These are phyloP conservation scores for Fusarium stilboides DNA, from an alignment of 2,329 filamentous ascomycete species.

Conservation along the genomic window DNA sequence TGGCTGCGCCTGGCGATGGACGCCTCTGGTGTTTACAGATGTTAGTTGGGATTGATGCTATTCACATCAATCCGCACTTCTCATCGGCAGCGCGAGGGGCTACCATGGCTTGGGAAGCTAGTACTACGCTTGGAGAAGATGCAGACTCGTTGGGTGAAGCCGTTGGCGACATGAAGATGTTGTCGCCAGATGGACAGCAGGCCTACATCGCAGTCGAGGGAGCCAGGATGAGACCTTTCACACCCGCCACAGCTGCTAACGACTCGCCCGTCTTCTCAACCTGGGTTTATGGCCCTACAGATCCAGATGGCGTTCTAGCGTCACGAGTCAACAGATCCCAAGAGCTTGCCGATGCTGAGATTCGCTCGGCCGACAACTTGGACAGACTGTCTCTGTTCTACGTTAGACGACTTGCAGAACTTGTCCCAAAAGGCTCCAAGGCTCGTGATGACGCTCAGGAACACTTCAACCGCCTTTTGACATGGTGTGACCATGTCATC, in stretches of 20 bases:
- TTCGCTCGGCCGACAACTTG: slow-evolving; percentile 12
- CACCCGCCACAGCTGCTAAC: not conserved
- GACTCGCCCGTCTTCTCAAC: slow-evolving; percentile 6
- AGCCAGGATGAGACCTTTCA: slow-evolving; percentile 8
- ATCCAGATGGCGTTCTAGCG: slow-evolving; percentile 6
- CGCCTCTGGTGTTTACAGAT: slow-evolving; percentile 15
- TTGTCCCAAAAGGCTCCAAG: not conserved
- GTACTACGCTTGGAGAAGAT: slow-evolving; percentile 6
- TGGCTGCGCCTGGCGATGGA: slow-evolving; percentile 12
- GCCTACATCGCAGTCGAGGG: slow-evolving; percentile 6
- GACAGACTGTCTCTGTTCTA: slow-evolving; percentile 11
- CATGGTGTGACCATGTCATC: slow-evolving; percentile 11
- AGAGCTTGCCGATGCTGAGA: slow-evolving; percentile 9
- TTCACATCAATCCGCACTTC: slow-evolving; percentile 8
- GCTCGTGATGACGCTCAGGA: not conserved
- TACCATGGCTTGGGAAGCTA: slow-evolving; percentile 6
- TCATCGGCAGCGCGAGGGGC: not conserved
- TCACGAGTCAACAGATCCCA: slow-evolving; percentile 2
- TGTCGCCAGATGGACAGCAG: not conserved
- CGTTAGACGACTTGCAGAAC: slow-evolving; percentile 2
- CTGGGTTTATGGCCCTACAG: slow-evolving; percentile 1
- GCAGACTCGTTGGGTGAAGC: not conserved
- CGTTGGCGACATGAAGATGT: slow-evolving; percentile 7
- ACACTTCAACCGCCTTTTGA: slow-evolving; percentile 12
- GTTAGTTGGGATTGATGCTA: slow-evolving; percentile 1